Percentiles rank a stretch among this genome's conserved stretches.
Conservation (phyloP, 305 asterid species). For the Fraxinus albicans region DNA sequence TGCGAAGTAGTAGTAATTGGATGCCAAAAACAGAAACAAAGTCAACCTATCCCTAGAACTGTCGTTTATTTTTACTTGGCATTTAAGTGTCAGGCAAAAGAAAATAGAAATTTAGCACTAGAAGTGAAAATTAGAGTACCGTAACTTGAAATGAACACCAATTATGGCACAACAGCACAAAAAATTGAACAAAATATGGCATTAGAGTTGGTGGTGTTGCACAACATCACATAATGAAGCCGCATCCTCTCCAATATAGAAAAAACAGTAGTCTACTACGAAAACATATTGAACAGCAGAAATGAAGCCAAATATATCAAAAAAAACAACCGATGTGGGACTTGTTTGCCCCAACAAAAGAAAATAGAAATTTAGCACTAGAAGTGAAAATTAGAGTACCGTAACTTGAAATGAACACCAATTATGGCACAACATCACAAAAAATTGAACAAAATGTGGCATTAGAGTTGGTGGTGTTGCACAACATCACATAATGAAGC, state of each 20-base stretch:
- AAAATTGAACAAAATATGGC: neutral
- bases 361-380: too few relatives aligned
- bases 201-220: neutral
- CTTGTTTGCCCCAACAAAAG: too few relatives aligned
- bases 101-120: neutral
- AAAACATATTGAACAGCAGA: neutral
- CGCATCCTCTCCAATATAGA: neutral
- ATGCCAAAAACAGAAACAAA: neutral
- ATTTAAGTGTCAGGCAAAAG: neutral
- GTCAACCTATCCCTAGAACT: neutral
- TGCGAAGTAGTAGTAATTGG: neutral
- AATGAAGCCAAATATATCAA: neutral
- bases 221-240: neutral
- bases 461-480: neutral
- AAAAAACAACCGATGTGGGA: too few relatives aligned
- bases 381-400: too few relatives aligned
- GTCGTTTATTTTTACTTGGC: neutral
- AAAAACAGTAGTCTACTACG: neutral
- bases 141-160: neutral
- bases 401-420: too few relatives aligned
- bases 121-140: neutral
- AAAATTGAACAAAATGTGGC: too few relatives aligned
- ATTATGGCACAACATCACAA: too few relatives aligned
- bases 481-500: neutral
- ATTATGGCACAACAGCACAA: neutral